Conservation (phyloP, 139 green algal species). For the Pleodorina starrii region DNA sequence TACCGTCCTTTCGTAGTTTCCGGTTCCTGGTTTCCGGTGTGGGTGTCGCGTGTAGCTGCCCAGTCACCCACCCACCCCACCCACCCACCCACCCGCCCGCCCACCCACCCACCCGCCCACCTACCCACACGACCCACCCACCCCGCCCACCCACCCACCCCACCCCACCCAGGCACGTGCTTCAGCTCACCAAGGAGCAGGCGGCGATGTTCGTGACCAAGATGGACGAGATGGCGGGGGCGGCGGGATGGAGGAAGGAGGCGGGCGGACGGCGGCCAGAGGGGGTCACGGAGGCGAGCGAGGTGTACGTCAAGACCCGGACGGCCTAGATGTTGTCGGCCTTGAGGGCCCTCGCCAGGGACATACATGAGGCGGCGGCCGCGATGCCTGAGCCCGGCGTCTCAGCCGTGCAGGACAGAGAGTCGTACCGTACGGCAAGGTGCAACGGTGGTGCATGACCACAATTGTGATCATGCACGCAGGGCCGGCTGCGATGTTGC, state of each 20-base stretch:
- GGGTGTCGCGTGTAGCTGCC: background rate
- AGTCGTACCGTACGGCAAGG: too few relatives aligned
- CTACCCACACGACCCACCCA: background rate
- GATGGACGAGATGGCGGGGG: conserved; percentile 53
- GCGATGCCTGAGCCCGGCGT: too few relatives aligned
- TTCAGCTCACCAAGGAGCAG: conserved; percentile 72
- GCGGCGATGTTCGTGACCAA: conserved; percentile 46
- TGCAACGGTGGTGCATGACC: too few relatives aligned
- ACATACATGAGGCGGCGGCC: too few relatives aligned
- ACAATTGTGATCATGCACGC: too few relatives aligned
- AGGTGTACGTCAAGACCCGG: conserved; percentile 18
- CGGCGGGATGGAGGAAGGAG: background rate
- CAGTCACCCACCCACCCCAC: background rate
- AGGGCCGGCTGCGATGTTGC: too few relatives aligned
- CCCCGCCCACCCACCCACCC: background rate
- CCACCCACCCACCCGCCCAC: background rate
- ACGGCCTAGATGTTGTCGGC: background rate
- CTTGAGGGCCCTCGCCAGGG: too few relatives aligned
- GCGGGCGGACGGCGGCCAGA: background rate
- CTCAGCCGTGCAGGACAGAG: too few relatives aligned
- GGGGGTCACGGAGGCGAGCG: conserved; percentile 22
- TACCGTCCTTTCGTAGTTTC: too few relatives aligned
- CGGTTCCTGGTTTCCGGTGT: too few relatives aligned
- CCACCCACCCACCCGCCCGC: background rate
- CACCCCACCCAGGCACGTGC: conserved; percentile 47